Base-by-base conservation (phyloP, 1,139 yeast genomes). In the Saccharomyces hybrid region DNA sequence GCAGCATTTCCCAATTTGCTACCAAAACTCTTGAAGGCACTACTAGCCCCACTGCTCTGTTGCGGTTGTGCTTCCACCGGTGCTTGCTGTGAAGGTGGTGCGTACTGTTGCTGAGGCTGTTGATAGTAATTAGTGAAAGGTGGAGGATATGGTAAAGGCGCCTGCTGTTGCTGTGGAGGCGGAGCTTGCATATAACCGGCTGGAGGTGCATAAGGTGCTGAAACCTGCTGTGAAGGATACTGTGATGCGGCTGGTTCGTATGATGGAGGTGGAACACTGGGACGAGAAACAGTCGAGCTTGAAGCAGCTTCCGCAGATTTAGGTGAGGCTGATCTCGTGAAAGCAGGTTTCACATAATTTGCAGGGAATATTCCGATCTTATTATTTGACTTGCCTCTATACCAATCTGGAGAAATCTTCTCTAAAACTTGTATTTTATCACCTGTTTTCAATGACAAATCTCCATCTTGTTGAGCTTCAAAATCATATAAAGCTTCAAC, bases 1-100 rank as follows among this genome's bases (percentile, higher is more conserved):
- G 95, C 95, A 5, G 97, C 97, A 63, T 89, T 85, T 53, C 97
- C 97, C 54, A 91, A 75, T 71, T 88, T 86, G 56, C 88, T 78
- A 20, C 97, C 97, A 63, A 88, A 81, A 68, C 80, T 84, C 69
- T 80, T 82, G 54, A 86, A 68, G 8, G 74, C 77, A 9, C 49
- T 25, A 23, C 27, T 53, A 20, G 55, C 42, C 6, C 73, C 74
- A 32, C 67, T 63, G 26, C 58, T 52, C 30, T 60, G 59, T 9
- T 44, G 49, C 9, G 44, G 49, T 44, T 44, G 44, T 38, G 44
- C 23, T 16, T 59, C 47, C 61, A 64, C 49, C 58, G 66, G 52
- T 59, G 63, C 53, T 56, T 64, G 66, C 28, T 61, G 62, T 42
- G 58, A 61, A 32, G 63, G 63, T 55, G 50, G 63, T 52, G 49